Evolutionary conservation across 2,329 filamentous ascomycete species (phyloP).

Genomic region (Hypocreales sp.): DNA sequence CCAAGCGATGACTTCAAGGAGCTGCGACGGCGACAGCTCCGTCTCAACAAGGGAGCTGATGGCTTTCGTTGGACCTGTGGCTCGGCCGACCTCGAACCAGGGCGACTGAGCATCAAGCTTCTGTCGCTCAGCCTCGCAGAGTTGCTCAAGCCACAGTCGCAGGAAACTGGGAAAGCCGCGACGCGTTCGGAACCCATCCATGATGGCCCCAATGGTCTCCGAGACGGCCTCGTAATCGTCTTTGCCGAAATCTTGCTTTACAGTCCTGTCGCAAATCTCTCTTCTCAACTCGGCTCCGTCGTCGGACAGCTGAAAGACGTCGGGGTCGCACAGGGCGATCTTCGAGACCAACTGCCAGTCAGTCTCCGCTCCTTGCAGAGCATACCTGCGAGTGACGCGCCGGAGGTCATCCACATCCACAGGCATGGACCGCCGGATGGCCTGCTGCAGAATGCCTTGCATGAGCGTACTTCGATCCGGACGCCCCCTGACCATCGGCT

Average conservation of each 20-base stretch:
- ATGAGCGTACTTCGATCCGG: constrained; percentile 13
- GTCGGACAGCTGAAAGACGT: constrained; percentile 26
- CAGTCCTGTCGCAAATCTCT: constrained; percentile 21
- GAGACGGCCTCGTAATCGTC: constrained; percentile 10
- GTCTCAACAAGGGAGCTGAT: constrained; percentile 20
- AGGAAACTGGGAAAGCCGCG: constrained; percentile 30
- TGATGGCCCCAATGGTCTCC: constrained; percentile 25
- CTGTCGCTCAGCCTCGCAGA: constrained; percentile 18
- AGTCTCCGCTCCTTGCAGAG: constrained; percentile 15
- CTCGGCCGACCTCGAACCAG: constrained; percentile 16
- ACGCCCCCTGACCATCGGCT: constrained; percentile 10
- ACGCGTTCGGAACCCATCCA: constrained; percentile 25
- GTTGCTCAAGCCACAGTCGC: constrained; percentile 28
- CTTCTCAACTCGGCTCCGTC: constrained; percentile 23
- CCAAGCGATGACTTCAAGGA: constrained; percentile 27
- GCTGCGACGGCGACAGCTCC: constrained; percentile 27
- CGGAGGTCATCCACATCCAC: constrained; percentile 25
- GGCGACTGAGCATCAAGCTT: constrained; percentile 12
- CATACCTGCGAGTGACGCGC: constrained; percentile 25
- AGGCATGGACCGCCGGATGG: constrained; percentile 12
- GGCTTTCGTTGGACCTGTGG: constrained; percentile 5
- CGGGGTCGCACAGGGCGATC: constrained; percentile 28
- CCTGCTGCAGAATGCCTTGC: constrained; percentile 15
- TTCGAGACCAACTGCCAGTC: constrained; percentile 27
- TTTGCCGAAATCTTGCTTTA: constrained; percentile 6